These are phyloP conservation scores for Cichorium intybus DNA, from an alignment of 140 eudicot species.

Conservation along the genomic window DNA sequence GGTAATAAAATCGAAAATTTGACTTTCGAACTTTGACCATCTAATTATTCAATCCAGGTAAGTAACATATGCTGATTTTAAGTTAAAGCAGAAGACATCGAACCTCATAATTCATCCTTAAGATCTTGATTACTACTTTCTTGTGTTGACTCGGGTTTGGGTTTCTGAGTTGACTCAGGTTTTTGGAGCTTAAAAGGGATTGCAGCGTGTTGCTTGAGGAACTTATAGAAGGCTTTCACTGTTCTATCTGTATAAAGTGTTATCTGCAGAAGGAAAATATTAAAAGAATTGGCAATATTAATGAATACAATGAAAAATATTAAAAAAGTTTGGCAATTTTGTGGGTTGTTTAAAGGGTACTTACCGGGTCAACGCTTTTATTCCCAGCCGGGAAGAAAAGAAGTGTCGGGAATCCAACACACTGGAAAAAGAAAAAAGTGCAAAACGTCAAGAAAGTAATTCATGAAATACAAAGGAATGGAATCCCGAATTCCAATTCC, in stretches of 20 bases:
- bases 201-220: constrained; percentile 68
- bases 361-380: constrained; percentile 79
- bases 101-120: constrained; percentile 57
- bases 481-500: not conserved
- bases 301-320: not conserved
- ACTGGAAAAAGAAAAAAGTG: constrained; percentile 30
- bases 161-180: constrained; percentile 39
- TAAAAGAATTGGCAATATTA: too few relatives aligned
- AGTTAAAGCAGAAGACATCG: constrained; percentile 9
- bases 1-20: not conserved
- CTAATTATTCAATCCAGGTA: constrained; percentile 11
- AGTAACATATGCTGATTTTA: constrained; percentile 24
- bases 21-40: not conserved
- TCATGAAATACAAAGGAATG: not conserved
- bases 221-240: constrained; percentile 67
- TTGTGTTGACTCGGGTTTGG: constrained; percentile 6
- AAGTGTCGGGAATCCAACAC: constrained; percentile 80
- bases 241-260: constrained; percentile 56
- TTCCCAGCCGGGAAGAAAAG: constrained; percentile 94
- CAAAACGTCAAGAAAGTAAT: not conserved
- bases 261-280: constrained; percentile 44
- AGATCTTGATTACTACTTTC: constrained; percentile 31
- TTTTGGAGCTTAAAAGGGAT: constrained; percentile 75
- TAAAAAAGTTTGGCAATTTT: not conserved
- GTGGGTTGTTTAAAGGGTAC: constrained; percentile 14